Percentiles rank a stretch among this genome's conserved stretches.
These are phyloP conservation scores for Posidonia australis DNA, from an alignment of 106 monocot species.

Conservation along the genomic window DNA sequence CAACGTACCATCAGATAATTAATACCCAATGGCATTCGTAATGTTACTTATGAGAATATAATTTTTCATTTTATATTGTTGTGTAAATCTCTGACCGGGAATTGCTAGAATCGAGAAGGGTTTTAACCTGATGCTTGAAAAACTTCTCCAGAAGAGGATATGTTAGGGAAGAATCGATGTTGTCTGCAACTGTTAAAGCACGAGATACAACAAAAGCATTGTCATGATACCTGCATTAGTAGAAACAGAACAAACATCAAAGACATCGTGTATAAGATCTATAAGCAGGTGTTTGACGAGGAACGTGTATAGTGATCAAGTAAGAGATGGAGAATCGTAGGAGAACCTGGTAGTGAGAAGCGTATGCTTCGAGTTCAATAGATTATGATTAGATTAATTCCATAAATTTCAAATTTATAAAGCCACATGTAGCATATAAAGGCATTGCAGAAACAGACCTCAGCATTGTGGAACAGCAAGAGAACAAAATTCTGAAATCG, in stretches of 20 bases:
- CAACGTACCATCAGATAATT: no score
- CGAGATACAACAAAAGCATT: conserved; percentile 34
- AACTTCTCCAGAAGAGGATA: conserved; percentile 38
- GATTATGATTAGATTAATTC: no score
- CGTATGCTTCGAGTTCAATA: no score
- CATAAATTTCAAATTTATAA: no score
- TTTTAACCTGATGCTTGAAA: conserved; percentile 33
- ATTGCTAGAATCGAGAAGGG: background rate
- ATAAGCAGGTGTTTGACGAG: no score
- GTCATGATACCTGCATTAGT: conserved; percentile 29
- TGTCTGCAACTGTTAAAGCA: conserved; percentile 39
- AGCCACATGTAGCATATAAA: no score
- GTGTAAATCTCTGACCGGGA: background rate
- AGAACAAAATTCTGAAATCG: no score
- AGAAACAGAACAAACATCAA: background rate
- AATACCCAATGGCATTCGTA: background rate
- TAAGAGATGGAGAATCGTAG: background rate
- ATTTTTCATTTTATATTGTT: background rate
- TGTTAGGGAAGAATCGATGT: conserved; percentile 26
- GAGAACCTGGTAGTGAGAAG: background rate
- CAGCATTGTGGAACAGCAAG: no score
- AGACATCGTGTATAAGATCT: no score
- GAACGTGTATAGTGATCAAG: no score
- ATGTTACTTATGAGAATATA: background rate
- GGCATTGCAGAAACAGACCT: no score